Percentiles rank a stretch among this genome's conserved stretches.
Evolutionary conservation across 257 asterid species (phyloP).

Genomic region (Verbena officinalis): DNA sequence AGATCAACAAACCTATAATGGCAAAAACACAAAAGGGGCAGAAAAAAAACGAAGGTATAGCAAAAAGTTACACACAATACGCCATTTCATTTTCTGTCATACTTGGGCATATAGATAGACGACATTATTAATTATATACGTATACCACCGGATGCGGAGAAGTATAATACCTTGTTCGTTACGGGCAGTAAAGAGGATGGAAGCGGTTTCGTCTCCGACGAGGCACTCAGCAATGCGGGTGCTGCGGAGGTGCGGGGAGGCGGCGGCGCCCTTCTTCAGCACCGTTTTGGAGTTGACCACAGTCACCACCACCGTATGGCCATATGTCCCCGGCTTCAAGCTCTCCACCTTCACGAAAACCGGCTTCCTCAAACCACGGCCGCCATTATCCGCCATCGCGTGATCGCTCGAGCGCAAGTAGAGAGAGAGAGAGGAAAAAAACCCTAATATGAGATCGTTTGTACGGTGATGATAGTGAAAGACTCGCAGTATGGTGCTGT

Average conservation of each 20-base stretch:
- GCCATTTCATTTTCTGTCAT: no score
- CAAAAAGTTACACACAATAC: no score
- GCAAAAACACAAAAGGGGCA: no score
- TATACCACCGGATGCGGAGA: no score
- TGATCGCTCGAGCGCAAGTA: neutral
- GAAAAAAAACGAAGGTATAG: no score
- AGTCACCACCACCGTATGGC: conserved; percentile 65
- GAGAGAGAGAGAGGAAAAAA: neutral
- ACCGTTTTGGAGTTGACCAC: conserved; percentile 51
- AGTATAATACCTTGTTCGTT: conserved; percentile 65
- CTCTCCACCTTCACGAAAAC: conserved; percentile 66
- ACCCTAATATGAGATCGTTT: conserved; percentile 35
- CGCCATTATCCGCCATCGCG: conserved; percentile 45
- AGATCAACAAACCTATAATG: no score
- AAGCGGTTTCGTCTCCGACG: conserved; percentile 77
- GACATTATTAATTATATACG: no score
- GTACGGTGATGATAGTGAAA: neutral
- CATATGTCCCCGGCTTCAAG: conserved; percentile 59
- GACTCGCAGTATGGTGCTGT: conserved; percentile 16
- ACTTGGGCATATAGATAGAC: no score
- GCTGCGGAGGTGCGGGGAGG: conserved; percentile 48
- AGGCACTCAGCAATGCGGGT: conserved; percentile 78
- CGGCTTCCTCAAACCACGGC: conserved; percentile 53
- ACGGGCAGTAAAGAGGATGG: conserved; percentile 76
- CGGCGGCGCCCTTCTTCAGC: conserved; percentile 50